Evolutionary conservation across 208 protist species (phyloP), one percentile per base, ranked within the genome.

Genomic region (Trypanosoma vivax): DNA sequence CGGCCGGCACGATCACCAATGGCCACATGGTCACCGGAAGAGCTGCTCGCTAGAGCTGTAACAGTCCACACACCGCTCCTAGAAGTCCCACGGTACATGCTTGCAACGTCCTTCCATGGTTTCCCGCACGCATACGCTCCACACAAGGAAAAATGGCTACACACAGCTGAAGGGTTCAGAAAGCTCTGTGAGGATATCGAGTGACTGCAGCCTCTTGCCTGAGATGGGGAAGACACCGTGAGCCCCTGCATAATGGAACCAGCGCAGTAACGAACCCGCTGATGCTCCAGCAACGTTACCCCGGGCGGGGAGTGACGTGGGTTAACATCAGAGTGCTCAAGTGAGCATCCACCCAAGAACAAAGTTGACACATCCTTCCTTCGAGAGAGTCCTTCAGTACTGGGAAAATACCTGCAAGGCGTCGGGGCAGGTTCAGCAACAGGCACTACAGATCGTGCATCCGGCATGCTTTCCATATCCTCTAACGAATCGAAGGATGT

Each of bases 1-100:
- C 70, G 67, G 29, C 88, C 88, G 9, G 73, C 72, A 60, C 79
- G 65, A 49, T 94, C 83, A 11, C 88, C 88, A 1, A 88, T 63
- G 7, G 88, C 88, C 16, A 90, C 73, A 47, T 88, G 70, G 33
- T 84, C 78, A 3, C 76, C 76, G 13, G 65, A 78, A n/a, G 49
- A 57, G 51, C 43, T 65, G 30, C 33, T 69, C 14, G 76, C 69
- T 16, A 94, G 60, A 3, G 82, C 64, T 14, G 88, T 85, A 30
- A 94, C 54, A 61, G 81, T 83, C 60, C 74, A 60, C 30, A 67
- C 63, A 0, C 76, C 61, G 58, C 77, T 77, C 30, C 78, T 72
- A 40, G 55, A 73, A 23, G 76, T 76, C 6, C 34, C 55, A 29
- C 53, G 27, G 3, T 50, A 33, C 38, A 9, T 5, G 19, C 38